phyloP scores from a whole-genome alignment of 371 early-diverging fungal species.

The Paraphysoderma sedebokerense region DNA sequence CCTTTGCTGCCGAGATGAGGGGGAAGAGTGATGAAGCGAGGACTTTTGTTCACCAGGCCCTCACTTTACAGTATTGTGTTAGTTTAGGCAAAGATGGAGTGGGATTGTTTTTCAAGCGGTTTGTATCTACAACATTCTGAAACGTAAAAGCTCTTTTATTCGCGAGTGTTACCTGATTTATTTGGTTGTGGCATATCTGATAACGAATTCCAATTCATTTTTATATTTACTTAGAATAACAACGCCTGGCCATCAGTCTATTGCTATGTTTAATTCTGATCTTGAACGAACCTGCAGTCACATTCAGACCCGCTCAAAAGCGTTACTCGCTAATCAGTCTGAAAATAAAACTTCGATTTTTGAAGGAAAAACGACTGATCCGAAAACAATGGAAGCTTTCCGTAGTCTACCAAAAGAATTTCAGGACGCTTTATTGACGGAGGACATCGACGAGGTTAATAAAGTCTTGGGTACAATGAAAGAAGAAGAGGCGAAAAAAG shows the following conservation, averaged over 20 bases:
- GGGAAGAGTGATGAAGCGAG: constrained; percentile 46
- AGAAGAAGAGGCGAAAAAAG: constrained; percentile 51
- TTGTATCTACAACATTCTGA: too few species aligned
- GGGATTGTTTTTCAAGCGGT: constrained; percentile 66
- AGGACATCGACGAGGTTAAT: constrained; percentile 66
- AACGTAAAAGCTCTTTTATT: too few species aligned
- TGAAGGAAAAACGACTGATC: constrained; percentile 15
- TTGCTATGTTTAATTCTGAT: constrained; percentile 64
- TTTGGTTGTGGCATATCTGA: not conserved
- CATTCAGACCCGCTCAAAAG: constrained; percentile 55
- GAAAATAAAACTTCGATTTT: too few species aligned
- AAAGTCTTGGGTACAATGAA: constrained; percentile 44
- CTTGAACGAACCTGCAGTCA: constrained; percentile 60
- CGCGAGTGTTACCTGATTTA: not conserved
- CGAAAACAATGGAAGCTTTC: constrained; percentile 42
- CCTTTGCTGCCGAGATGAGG: constrained; percentile 57
- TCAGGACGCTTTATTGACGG: constrained; percentile 53
- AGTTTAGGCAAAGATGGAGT: constrained; percentile 69
- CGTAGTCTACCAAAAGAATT: constrained; percentile 44
- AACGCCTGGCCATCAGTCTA: constrained; percentile 30
- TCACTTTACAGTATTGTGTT: constrained; percentile 65
- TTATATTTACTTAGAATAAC: constrained; percentile 16
- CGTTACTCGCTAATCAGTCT: constrained; percentile 36
- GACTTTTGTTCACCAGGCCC: constrained; percentile 59
- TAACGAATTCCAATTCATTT: constrained; percentile 9